Conservation (phyloP, 306 rosid genomes). For the Fagus crenata region DNA sequence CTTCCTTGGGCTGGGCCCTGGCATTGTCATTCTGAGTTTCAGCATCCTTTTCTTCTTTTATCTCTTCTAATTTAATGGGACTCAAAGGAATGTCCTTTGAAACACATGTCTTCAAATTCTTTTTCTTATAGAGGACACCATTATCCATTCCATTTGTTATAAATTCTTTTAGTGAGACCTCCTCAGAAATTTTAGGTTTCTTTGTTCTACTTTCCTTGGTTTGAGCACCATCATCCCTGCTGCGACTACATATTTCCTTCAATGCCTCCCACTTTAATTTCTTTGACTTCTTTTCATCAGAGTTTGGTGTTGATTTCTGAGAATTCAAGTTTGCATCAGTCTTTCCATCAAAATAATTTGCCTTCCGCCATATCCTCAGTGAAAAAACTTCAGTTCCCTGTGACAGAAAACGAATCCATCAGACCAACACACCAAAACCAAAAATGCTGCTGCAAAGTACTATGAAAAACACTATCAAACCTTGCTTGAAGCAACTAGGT, state of each 20-base stretch:
- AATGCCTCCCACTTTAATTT: slow-evolving; percentile 48
- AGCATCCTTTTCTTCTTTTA: slow-evolving; percentile 13
- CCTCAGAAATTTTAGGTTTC: slow-evolving; percentile 32
- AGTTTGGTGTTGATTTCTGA: slow-evolving; percentile 5
- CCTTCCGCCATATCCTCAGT: slow-evolving; percentile 50
- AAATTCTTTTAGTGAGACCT: slow-evolving; percentile 19
- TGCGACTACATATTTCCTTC: slow-evolving; percentile 55
- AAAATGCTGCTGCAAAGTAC: slow-evolving; percentile 1
- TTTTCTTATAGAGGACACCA: slow-evolving; percentile 13
- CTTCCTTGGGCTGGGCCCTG: slow-evolving; percentile 22
- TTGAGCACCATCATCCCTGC: slow-evolving; percentile 34
- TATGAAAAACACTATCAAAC: slow-evolving; percentile 22
- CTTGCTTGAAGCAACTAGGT: slow-evolving; percentile 22
- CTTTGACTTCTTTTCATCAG: slow-evolving; percentile 32
- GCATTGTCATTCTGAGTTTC: slow-evolving; percentile 23
- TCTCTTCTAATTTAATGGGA: slow-evolving; percentile 5
- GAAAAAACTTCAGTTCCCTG: slow-evolving; percentile 38
- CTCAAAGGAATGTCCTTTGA: slow-evolving; percentile 16
- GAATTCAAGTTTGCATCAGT: slow-evolving; percentile 24
- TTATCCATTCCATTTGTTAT: slow-evolving; percentile 28
- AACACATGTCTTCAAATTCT: slow-evolving; percentile 9
- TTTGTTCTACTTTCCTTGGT: slow-evolving; percentile 27
- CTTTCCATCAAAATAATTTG: slow-evolving; percentile 50
- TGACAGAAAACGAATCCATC: neutral
- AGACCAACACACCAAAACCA: neutral